Conservation (phyloP, 331 rosid species). For the Cucumis variabilis region DNA sequence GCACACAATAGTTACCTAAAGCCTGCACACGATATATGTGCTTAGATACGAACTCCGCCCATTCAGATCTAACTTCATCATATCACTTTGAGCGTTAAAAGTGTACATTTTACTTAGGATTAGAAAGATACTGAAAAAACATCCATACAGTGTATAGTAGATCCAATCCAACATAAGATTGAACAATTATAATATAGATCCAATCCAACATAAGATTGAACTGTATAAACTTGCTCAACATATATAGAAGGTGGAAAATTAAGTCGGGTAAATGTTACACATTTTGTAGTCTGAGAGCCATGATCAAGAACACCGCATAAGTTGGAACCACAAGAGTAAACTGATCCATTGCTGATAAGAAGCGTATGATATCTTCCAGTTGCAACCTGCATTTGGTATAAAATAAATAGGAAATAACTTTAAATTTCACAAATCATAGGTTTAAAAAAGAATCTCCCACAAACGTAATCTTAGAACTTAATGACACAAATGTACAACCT, state of each 20-base stretch:
- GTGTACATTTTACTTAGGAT: neutral
- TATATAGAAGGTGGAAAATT: slow-evolving; percentile 65
- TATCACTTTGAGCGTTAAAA: no score
- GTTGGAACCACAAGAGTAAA: slow-evolving; percentile 91
- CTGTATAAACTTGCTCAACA: slow-evolving; percentile 72
- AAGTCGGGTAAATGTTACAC: slow-evolving; percentile 72
- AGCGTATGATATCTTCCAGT: slow-evolving; percentile 90
- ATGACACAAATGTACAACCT: no score
- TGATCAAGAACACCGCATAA: slow-evolving; percentile 97
- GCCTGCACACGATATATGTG: no score
- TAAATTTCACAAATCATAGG: no score
- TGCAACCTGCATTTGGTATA: slow-evolving; percentile 85
- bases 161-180: neutral
- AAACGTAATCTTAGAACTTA: no score
- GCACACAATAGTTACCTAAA: no score
- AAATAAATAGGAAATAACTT: slow-evolving; percentile 37
- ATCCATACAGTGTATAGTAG: neutral
- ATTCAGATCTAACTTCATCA: no score
- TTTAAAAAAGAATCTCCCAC: no score
- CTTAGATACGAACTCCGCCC: no score
- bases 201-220: slow-evolving; percentile 12
- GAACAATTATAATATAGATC: neutral
- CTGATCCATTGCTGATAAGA: slow-evolving; percentile 74
- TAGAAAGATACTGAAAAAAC: neutral
- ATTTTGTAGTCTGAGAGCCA: slow-evolving; percentile 80